These are phyloP conservation scores for Neonectria neomacrospora DNA, from an alignment of 2,329 filamentous ascomycete genomes.

Conservation along the genomic window DNA sequence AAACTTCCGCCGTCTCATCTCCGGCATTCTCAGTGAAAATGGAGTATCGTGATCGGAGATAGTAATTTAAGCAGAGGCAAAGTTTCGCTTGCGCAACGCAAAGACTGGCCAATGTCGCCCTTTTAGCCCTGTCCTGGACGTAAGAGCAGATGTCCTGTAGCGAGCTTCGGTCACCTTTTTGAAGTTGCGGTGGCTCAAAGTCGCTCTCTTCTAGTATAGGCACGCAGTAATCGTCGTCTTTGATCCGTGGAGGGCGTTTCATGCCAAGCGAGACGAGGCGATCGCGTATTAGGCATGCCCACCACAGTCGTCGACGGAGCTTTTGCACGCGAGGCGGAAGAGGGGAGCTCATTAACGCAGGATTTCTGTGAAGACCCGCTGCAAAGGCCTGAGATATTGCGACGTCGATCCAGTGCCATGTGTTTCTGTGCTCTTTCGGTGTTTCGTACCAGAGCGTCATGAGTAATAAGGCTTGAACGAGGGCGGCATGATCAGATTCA, in stretches of 20 bases:
- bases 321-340: slow-evolving; percentile 69
- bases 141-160: slow-evolving; percentile 13
- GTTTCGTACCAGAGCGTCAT: slow-evolving; percentile 99
- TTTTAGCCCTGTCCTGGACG: not conserved
- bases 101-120: slow-evolving; percentile 76
- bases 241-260: slow-evolving; percentile 89
- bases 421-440: slow-evolving; percentile 94
- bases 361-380: slow-evolving; percentile 89
- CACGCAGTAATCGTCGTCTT: slow-evolving; percentile 91
- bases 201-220: slow-evolving; percentile 85
- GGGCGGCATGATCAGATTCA: slow-evolving; percentile 84
- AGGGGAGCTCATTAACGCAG: slow-evolving; percentile 77
- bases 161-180: not conserved
- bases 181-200: slow-evolving; percentile 67
- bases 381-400: slow-evolving; percentile 91
- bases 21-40: slow-evolving; percentile 80
- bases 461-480: slow-evolving; percentile 86
- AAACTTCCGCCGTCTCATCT: slow-evolving; percentile 68
- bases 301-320: slow-evolving; percentile 95
- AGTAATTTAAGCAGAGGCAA: slow-evolving; percentile 85
- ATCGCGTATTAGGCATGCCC: slow-evolving; percentile 95
- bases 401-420: slow-evolving; percentile 98
- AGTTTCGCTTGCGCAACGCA: slow-evolving; percentile 91
- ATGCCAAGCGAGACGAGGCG: slow-evolving; percentile 90
- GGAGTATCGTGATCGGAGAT: slow-evolving; percentile 89